Conservation (phyloP, 108 stramenopile species). For the Conticribra guillardii region DNA sequence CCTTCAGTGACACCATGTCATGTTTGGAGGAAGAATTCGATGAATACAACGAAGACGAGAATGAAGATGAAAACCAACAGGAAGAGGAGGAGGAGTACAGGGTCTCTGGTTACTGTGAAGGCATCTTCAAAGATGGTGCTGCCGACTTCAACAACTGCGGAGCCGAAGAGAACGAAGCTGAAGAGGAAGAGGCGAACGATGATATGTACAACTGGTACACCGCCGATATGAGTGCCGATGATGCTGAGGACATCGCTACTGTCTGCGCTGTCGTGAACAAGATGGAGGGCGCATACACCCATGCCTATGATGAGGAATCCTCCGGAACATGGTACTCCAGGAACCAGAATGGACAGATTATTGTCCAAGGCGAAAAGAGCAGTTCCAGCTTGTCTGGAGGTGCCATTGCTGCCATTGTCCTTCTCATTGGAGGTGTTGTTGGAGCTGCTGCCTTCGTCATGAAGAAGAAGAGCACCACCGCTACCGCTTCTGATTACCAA, state of each 20-base stretch:
- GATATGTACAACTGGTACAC: constrained; percentile 29
- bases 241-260: constrained; percentile 24
- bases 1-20: constrained; percentile 19
- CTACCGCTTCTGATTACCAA: too few species aligned
- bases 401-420: constrained; percentile 1
- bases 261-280: constrained; percentile 34
- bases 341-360: constrained; percentile 1
- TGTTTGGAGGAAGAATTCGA: constrained; percentile 16
- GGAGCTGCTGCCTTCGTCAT: constrained; percentile 3
- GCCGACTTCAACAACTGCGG: constrained; percentile 36
- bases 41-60: constrained; percentile 1
- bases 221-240: constrained; percentile 32
- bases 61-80: not conserved
- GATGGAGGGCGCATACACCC: constrained; percentile 24
- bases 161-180: constrained; percentile 8
- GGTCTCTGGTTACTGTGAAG: constrained; percentile 29
- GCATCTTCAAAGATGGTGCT: constrained; percentile 30
- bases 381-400: not conserved
- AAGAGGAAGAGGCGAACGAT: constrained; percentile 15
- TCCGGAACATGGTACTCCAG: constrained; percentile 36
- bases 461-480: too few species aligned
- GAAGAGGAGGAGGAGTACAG: constrained; percentile 9
- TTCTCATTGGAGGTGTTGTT: constrained; percentile 16
- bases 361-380: not conserved
- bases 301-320: constrained; percentile 32